Percentiles rank a stretch among this genome's conserved stretches.
phyloP scores from a whole-genome alignment of 2,329 filamentous ascomycete genomes.

The Fusarium abutilonis region DNA sequence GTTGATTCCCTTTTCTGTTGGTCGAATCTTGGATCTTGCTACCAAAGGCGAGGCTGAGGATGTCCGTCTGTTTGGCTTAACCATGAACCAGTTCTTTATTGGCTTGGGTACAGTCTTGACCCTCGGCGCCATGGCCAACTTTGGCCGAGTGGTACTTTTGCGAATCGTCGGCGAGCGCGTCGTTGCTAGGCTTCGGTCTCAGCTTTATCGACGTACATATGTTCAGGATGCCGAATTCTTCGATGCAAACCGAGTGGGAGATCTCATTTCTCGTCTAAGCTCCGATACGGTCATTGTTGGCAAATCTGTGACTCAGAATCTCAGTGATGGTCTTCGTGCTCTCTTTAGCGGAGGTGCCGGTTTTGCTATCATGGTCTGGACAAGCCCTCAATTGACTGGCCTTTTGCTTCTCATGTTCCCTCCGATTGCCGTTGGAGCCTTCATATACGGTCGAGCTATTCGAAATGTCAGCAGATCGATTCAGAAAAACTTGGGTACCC shows the following conservation, averaged over 20 bases:
- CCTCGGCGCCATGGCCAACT: constrained; percentile 88
- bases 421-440: constrained; percentile 87
- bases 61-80: constrained; percentile 81
- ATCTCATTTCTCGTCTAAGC: constrained; percentile 92
- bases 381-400: constrained; percentile 88
- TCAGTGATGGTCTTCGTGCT: constrained; percentile 93
- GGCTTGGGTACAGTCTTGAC: constrained; percentile 80
- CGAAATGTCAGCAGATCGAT: constrained; percentile 91
- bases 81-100: constrained; percentile 86
- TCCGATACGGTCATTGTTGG: constrained; percentile 98
- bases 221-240: constrained; percentile 99
- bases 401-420: constrained; percentile 89
- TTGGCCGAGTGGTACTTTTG: constrained; percentile 90
- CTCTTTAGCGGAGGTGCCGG: constrained; percentile 91
- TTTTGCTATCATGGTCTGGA: constrained; percentile 93
- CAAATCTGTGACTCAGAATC: constrained; percentile 97
- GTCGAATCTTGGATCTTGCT: constrained; percentile 91
- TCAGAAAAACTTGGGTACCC: constrained; percentile 88
- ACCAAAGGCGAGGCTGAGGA: constrained; percentile 76
- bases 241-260: constrained; percentile 95
- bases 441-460: constrained; percentile 90
- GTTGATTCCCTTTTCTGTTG: constrained; percentile 96
- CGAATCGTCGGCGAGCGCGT: constrained; percentile 95
- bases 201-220: constrained; percentile 90
- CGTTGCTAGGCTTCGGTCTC: constrained; percentile 86